Evolutionary conservation across 2,329 filamentous ascomycete species (phyloP), one percentile per base, ranked within the genome.

Genomic region (Venturiaceae sp.): DNA sequence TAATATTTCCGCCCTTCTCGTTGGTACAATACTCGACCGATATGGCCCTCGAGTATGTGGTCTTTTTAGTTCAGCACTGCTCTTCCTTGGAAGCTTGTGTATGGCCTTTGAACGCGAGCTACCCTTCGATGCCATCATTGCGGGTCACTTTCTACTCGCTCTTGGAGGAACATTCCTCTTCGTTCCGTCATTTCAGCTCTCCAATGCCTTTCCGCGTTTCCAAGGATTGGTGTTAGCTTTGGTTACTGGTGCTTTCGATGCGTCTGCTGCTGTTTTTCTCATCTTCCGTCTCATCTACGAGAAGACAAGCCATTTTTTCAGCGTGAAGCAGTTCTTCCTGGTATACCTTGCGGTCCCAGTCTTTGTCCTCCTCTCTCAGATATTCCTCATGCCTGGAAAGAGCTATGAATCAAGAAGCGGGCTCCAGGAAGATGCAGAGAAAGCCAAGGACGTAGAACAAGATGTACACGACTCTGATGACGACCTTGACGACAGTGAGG

Each of bases 111-210:
- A 69, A 32, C 69, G 69, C 55, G 66, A 67, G 60, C 66, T 72
- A 53, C 64, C 63, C 16, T 71, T 72, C 59, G 70, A 72, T 59
- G 69, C 69, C 16, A 86, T 87, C 66, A 80, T 90, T 21, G 75
- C 83, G 5, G 88, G 87, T 16, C 92, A 92, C 69, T 76, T 92
- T 23, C 83, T 90, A 58, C 78, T 94, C 7, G 87, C 88, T 0
- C 77, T 92, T 1, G 90, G 88, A 21, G 90, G 89, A 0, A 87
- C 88, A 2, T 92, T 91, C 65, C 82, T 89, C 55, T 94, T 90
- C 71, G 89, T 94, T 59, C 85, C 88, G 8, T 88, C 86, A 3
- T 92, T 92, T 71, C 89, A 94, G 68, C 81, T 94, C 39, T 90
- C 88, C 39, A 94, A 94, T 69, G 85, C 89, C 2, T 92, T 95